Percentiles rank a stretch among this genome's conserved stretches.
These are phyloP conservation scores for Dioszegia crocea DNA, from an alignment of 768 basidiomycete genomes.

Conservation along the genomic window DNA sequence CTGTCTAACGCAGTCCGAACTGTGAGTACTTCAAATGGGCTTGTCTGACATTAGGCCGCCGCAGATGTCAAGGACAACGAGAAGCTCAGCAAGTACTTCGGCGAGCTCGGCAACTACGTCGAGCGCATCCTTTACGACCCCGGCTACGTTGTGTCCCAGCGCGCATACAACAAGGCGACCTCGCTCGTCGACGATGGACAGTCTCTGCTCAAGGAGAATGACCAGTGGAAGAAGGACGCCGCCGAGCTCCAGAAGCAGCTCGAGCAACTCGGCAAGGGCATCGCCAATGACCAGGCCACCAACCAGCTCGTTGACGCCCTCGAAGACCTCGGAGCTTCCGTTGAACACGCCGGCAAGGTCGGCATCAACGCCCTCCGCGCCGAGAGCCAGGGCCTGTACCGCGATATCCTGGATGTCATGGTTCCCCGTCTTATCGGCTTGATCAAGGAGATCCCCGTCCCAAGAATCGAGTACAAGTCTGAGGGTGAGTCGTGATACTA, in stretches of 20 bases:
- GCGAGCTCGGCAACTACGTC: conserved; percentile 45
- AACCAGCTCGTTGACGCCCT: conserved; percentile 46
- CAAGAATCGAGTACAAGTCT: conserved; percentile 51
- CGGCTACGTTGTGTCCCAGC: conserved; percentile 50
- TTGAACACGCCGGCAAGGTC: conserved; percentile 46
- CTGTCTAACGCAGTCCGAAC: conserved; percentile 43
- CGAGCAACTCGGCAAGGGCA: conserved; percentile 43
- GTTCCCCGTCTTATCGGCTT: conserved; percentile 49
- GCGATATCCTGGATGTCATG: conserved; percentile 50
- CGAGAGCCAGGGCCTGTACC: conserved; percentile 49
- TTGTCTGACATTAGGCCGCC: conserved; percentile 19
- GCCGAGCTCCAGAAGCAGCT: conserved; percentile 46
- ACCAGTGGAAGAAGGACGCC: conserved; percentile 47
- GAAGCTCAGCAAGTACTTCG: conserved; percentile 48
- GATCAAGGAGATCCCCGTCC: conserved; percentile 52
- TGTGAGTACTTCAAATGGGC: not conserved
- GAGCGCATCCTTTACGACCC: conserved; percentile 50
- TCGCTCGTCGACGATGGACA: conserved; percentile 51
- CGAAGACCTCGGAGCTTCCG: conserved; percentile 48
- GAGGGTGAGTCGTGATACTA: conserved; percentile 28
- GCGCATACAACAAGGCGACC: conserved; percentile 49
- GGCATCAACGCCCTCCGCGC: conserved; percentile 45
- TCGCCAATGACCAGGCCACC: conserved; percentile 48
- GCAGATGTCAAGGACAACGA: conserved; percentile 51
- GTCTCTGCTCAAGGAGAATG: conserved; percentile 47